Base-by-base conservation (phyloP, 2,329 filamentous ascomycete species). In the Xylariaceae sp. region DNA sequence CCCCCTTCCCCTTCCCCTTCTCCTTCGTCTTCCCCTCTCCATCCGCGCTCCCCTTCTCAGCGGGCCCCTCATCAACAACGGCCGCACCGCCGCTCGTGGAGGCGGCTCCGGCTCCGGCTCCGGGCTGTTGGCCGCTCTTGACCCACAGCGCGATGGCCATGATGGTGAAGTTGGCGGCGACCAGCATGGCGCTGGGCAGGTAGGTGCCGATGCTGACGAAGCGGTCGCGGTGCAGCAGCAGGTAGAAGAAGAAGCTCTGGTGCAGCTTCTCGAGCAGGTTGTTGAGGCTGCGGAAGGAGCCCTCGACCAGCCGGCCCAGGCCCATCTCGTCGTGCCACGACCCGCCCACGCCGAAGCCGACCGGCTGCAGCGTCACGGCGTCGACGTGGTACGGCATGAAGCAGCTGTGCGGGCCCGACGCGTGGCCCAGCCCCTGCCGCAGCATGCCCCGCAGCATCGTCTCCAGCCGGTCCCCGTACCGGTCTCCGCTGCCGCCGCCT, bases 121-220 rank as follows among this genome's bases (percentile, higher is more conserved):
- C n/a, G n/a, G n/a, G n/a, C 42, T 58, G 58, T 49, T 73, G 72
- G 1, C 90, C 90, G 49, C 86, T 94, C 58, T 84, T 80, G 12
- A 95, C 72, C 92, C 92, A 98, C n/a, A 95, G 67, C 12, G 81
- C 80, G 47, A 96, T 90, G 5, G 90, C 87, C 68, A 90, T 94
- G 55, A 98, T 90, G 19, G 85, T 94, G 53, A 96, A 96, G 57
- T 89, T 95, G 27, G 81, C 83, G 2, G 92, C 92, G 37, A 98
- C 73, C 32, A 96, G 64, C 92, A 98, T 98, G n/a, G 92, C 92
- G 48, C 87, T 93, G 0, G 92, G 92, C 3, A 98, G 71, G 54
- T 98, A 98, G 2, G 90, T 98, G 12, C 92, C 92, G 43, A 98
- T 98, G 60, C 89, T 96, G 47, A 96, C 92, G 55, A 98, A 98